Evolutionary conservation across 345 rosid species (phyloP).

Genomic region (Noccaea bulbosa): DNA sequence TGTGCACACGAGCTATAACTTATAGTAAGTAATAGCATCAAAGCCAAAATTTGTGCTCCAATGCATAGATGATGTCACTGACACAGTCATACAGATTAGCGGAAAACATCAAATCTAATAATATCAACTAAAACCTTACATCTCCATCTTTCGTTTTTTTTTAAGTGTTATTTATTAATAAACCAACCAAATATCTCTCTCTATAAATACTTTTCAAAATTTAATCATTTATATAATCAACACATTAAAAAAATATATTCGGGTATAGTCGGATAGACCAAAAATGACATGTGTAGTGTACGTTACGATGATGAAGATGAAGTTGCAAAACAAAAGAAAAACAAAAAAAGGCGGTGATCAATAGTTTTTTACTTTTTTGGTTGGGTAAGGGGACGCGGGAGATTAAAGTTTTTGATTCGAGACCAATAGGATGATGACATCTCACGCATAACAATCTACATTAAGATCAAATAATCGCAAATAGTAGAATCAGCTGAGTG

Average conservation of each 20-base stretch:
- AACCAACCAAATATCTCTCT: conserved; percentile 4
- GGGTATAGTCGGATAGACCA: conserved; percentile 1
- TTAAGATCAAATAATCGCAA: conserved; percentile 43
- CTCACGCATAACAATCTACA: conserved; percentile 38
- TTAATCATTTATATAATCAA: background rate
- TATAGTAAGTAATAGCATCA: background rate
- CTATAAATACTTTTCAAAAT: background rate
- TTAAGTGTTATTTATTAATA: background rate
- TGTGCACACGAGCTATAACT: no score
- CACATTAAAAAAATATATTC: conserved; percentile 3
- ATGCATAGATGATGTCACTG: background rate
- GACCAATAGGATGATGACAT: conserved; percentile 27
- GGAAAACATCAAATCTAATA: background rate
- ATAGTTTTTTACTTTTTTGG: conserved; percentile 6
- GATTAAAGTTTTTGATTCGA: conserved; percentile 37
- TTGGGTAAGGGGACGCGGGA: conserved; percentile 43
- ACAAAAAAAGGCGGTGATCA: conserved; percentile 1
- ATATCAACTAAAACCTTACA: background rate
- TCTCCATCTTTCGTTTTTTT: background rate
- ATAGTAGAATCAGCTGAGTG: conserved; percentile 31
- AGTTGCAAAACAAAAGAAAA: no score
- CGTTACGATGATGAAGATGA: conserved; percentile 22
- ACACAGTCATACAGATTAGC: background rate
- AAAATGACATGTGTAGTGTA: conserved; percentile 6
- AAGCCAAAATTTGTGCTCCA: background rate